These are phyloP conservation scores for Rhodotorula babjevae DNA, from an alignment of 768 basidiomycete genomes.

Conservation along the genomic window DNA sequence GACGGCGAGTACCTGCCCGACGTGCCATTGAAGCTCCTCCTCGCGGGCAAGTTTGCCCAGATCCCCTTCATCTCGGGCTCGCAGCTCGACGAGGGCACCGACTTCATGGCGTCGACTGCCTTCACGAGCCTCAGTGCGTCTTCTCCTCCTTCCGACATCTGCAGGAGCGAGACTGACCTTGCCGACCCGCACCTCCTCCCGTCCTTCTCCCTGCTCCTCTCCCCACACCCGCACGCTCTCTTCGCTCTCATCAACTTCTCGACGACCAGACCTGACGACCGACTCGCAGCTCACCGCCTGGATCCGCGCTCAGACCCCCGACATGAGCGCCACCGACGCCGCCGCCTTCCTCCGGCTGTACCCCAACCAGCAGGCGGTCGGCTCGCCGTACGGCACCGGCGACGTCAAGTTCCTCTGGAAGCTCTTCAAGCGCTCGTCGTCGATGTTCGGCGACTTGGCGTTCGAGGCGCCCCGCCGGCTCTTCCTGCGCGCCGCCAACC, in stretches of 20 bases:
- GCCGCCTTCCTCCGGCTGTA: conserved; percentile 52
- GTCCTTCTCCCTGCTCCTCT: neutral
- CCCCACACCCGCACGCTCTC: too few species aligned
- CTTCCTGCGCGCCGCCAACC: conserved; percentile 48
- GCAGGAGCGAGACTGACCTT: too few species aligned
- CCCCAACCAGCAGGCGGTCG: conserved; percentile 54
- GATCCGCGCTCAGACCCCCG: conserved; percentile 50
- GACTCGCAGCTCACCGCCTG: neutral
- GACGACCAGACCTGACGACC: neutral
- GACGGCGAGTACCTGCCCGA: conserved; percentile 6
- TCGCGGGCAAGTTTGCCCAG: neutral
- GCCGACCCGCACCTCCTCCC: neutral
- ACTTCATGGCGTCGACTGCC: conserved; percentile 44
- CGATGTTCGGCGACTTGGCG: conserved; percentile 62
- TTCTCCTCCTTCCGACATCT: too few species aligned
- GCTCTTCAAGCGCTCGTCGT: conserved; percentile 56
- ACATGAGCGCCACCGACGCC: conserved; percentile 49
- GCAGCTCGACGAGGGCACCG: conserved; percentile 13
- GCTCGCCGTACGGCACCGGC: conserved; percentile 58
- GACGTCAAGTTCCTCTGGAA: conserved; percentile 48
- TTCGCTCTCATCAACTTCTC: too few species aligned
- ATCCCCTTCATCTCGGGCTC: conserved; percentile 4
- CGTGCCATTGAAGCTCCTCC: neutral
- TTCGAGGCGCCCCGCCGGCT: conserved; percentile 55
- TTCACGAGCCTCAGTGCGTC: conserved; percentile 45